Evolutionary conservation across 257 asterid species (phyloP).

Genomic region (Anisodus acutangulus): DNA sequence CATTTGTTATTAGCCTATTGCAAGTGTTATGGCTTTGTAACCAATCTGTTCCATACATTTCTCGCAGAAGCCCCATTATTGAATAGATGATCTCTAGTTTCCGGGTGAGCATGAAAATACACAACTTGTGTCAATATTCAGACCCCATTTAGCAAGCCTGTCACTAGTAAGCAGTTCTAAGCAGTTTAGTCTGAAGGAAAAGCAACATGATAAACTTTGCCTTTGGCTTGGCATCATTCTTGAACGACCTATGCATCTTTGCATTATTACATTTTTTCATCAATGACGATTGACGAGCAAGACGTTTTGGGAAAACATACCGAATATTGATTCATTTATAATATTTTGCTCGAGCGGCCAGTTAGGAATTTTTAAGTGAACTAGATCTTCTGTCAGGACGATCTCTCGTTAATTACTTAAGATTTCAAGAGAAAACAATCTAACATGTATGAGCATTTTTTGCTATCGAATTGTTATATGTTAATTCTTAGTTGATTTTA

Average conservation of each 20-base stretch:
- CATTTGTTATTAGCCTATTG: no score
- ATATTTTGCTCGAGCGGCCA: background rate
- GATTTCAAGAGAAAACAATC: background rate
- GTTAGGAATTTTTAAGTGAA: no score
- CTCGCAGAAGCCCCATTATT: background rate
- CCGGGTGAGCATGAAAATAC: background rate
- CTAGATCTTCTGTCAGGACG: no score
- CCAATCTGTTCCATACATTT: background rate
- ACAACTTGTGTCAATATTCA: no score
- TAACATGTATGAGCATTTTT: background rate
- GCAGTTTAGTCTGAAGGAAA: background rate
- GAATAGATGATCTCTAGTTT: background rate
- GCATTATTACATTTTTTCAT: background rate
- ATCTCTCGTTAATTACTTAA: no score
- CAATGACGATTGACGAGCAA: background rate
- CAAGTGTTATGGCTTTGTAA: no score
- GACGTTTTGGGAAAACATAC: no score
- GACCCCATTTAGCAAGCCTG: background rate
- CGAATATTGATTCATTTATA: no score
- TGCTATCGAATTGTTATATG: background rate
- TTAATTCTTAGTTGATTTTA: background rate
- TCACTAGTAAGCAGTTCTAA: background rate
- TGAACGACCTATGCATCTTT: background rate
- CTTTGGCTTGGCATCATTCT: no score
- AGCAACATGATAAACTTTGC: background rate